A percentile compares a stretch with the other conserved stretches of the same genome.
Conservation (phyloP, 2,329 filamentous ascomycete species). For the Rutstroemia sp. region DNA sequence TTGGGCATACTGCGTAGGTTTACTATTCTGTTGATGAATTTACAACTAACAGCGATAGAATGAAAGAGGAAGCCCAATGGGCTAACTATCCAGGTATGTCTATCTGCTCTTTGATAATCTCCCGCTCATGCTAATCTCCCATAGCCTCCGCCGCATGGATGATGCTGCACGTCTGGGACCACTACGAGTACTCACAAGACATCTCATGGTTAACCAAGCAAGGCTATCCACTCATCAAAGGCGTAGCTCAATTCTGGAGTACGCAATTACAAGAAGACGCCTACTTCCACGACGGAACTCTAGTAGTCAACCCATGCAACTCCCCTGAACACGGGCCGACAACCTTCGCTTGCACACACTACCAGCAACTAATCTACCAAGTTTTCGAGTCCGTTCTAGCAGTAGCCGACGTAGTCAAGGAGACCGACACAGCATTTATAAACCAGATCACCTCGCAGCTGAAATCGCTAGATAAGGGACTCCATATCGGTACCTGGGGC, state of each 20-base stretch:
- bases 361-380: constrained; percentile 44
- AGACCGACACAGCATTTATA: constrained; percentile 28
- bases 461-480: constrained; percentile 41
- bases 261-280: constrained; percentile 43
- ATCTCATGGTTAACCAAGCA: constrained; percentile 37
- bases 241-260: constrained; percentile 48
- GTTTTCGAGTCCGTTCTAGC: constrained; percentile 11
- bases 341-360: constrained; percentile 47
- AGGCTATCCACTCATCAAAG: constrained; percentile 48
- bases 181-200: constrained; percentile 46
- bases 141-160: constrained; percentile 45
- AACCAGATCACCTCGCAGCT: constrained; percentile 35
- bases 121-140: neutral
- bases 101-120: neutral
- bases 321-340: constrained; percentile 49
- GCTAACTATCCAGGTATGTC: constrained; percentile 33
- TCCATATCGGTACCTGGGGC: constrained; percentile 38
- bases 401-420: constrained; percentile 1
- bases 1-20: constrained; percentile 41
- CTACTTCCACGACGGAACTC: constrained; percentile 42
- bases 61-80: constrained; percentile 38
- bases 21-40: neutral
- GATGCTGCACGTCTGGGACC: constrained; percentile 52
- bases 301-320: constrained; percentile 51
- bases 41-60: constrained; percentile 17